phyloP scores from a whole-genome alignment of 1,284 basidiomycete genomes.

The Tausonia pullulans region DNA sequence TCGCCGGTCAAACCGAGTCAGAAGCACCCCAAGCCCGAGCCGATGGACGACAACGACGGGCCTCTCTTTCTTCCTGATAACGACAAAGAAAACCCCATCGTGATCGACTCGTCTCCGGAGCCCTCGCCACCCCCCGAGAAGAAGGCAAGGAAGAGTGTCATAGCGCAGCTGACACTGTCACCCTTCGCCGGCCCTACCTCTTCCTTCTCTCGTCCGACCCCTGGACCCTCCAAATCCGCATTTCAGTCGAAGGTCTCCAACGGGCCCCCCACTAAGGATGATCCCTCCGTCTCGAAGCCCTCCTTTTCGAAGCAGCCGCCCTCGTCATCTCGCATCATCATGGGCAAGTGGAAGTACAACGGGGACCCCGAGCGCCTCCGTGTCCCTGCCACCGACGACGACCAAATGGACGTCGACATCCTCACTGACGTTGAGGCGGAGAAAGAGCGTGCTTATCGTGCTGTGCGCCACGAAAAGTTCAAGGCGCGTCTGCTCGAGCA shows the following conservation, averaged over 20 bases:
- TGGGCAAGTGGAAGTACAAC: not conserved
- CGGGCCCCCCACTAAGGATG: too few relatives aligned
- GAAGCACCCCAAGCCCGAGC: not conserved
- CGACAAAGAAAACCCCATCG: constrained; percentile 1
- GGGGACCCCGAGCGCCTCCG: not conserved
- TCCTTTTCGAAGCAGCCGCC: too few relatives aligned
- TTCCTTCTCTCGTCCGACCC: not conserved
- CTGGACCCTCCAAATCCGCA: not conserved
- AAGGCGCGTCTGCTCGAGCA: constrained; percentile 19
- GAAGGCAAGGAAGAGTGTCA: not conserved
- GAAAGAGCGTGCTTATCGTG: not conserved
- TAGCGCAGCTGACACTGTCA: not conserved
- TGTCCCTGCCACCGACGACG: not conserved
- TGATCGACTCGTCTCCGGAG: constrained; percentile 13
- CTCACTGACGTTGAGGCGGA: constrained; percentile 5
- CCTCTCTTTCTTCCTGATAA: not conserved
- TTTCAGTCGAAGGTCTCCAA: too few relatives aligned
- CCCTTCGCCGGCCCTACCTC: not conserved
- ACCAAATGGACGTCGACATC: not conserved
- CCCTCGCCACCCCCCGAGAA: constrained; percentile 18
- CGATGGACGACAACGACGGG: not conserved
- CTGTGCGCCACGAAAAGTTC: constrained; percentile 24
- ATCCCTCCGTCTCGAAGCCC: too few relatives aligned
- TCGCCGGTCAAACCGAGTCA: not conserved
- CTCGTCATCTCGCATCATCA: not conserved